Evolutionary conservation across 345 rosid species (phyloP), one percentile per base, ranked within the genome.

Genomic region (Camelina neglecta): DNA sequence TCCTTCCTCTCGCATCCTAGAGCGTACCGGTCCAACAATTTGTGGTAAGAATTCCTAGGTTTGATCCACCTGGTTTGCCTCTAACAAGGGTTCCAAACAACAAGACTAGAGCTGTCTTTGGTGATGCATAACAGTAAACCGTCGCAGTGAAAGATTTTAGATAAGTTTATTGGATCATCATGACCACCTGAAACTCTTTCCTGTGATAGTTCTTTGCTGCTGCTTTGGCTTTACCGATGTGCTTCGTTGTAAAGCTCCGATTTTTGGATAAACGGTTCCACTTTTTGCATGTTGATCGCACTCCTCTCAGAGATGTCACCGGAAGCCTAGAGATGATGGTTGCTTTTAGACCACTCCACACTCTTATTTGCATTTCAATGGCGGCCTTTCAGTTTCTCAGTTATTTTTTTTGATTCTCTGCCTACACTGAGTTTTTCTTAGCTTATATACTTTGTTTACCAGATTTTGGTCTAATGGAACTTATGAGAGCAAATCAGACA

Each of bases 31-130:
- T 60, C 47, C 18, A 18, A 18, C 1, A n/a, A 35, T 16, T 1
- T 18, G 47, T 10, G 15, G 65, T 36, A 38, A 60, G 31, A 11
- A 5, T 18, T 18, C 18, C 18, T 18, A 18, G 49, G 31, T 39
- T 39, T 3, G 49, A 61, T 11, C 66, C 66, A 61, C 11, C 33
- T 20, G 3, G 65, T 61, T 61, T 61, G 49, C 5, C 33, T 31
- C 16, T n/a, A 11, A 11, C 13, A 61, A 35, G 33, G 66, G 31
- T 61, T 61, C 66, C 66, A 61, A 39, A 39, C 66, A 11, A 61
- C 49, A 18, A 39, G 16, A 4, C 36, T 42, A 21, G 51, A 1
- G 0, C 9, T 41, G 51, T 62, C 35, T 42, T 23, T 62, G 8
- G 51, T 6, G 51, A 62, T 24, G 21, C 67, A 62, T 23, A 62